These are phyloP conservation scores for Hyaloscypha variabilis DNA, from an alignment of 495 filamentous ascomycete species.

Conservation along the genomic window DNA sequence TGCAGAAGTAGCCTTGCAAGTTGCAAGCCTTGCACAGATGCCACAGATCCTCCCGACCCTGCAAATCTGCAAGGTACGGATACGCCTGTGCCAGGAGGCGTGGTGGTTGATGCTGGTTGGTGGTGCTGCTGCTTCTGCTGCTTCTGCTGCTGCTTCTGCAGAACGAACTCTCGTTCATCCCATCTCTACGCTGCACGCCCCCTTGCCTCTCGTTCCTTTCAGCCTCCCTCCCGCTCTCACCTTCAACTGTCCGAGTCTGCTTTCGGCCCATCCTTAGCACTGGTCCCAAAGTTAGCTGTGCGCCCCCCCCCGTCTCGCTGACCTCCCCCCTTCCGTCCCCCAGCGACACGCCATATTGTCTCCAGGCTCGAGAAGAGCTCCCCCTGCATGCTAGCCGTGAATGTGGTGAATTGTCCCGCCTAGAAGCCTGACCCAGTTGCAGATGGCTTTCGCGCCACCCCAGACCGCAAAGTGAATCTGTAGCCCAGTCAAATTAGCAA, in stretches of 20 bases:
- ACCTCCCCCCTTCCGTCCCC: background rate
- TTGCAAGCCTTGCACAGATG: background rate
- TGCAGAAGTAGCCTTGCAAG: background rate
- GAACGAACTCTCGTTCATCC: background rate
- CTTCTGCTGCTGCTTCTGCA: too few relatives aligned
- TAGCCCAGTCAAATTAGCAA: too few relatives aligned
- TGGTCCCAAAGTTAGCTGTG: background rate
- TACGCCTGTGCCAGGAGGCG: background rate
- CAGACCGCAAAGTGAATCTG: background rate
- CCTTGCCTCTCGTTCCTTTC: background rate
- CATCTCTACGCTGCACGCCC: background rate
- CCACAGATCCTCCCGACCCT: background rate
- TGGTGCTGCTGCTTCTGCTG: too few relatives aligned
- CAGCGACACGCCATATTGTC: background rate
- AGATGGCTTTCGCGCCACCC: background rate
- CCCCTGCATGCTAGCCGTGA: background rate
- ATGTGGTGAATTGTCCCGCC: background rate
- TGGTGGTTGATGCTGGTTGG: too few relatives aligned
- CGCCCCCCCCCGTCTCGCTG: background rate
- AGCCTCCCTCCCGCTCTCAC: background rate
- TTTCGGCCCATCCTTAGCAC: background rate
- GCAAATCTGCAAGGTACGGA: slow-evolving; percentile 1
- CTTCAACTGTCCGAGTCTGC: background rate
- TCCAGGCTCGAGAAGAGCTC: background rate
- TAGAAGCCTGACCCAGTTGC: background rate